These are phyloP conservation scores for Volutella citrinella DNA, from an alignment of 2,329 filamentous ascomycete species.

Conservation along the genomic window DNA sequence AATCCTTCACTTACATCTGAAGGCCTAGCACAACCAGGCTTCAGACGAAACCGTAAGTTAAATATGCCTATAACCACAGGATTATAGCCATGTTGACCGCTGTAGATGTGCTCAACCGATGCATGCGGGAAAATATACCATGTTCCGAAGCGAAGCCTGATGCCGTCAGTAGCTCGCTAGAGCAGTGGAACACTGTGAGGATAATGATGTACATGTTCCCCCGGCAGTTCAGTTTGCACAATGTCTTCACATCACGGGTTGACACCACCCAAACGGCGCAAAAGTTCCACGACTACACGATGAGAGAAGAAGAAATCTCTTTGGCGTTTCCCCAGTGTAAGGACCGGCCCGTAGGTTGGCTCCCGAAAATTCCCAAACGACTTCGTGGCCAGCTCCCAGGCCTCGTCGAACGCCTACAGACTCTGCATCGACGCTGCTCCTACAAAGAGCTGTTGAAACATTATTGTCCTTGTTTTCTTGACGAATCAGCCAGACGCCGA, in stretches of 20 bases:
- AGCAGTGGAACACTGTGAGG: constrained; percentile 55
- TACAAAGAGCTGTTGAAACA: constrained; percentile 76
- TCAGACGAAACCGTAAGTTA: constrained; percentile 74
- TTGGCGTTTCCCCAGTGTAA: constrained; percentile 21
- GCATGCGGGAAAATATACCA: constrained; percentile 32
- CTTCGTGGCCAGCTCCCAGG: constrained; percentile 60
- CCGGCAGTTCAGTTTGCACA: constrained; percentile 83
- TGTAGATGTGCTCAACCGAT: constrained; percentile 78
- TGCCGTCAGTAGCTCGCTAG: too few species aligned
- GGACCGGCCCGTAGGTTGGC: too few species aligned
- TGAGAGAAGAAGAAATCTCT: constrained; percentile 78
- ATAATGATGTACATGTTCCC: constrained; percentile 94
- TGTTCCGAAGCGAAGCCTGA: too few species aligned
- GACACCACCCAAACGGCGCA: constrained; percentile 66
- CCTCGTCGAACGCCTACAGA: constrained; percentile 67
- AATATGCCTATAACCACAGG: too few species aligned
- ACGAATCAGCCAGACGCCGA: constrained; percentile 14
- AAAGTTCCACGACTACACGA: constrained; percentile 77
- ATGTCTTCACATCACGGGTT: constrained; percentile 76
- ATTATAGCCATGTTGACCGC: constrained; percentile 17
- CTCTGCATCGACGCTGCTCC: constrained; percentile 69
- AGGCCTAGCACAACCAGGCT: constrained; percentile 67
- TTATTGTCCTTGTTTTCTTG: constrained; percentile 64
- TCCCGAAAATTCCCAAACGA: constrained; percentile 56
- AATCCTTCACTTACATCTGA: constrained; percentile 67